Evolutionary conservation across 257 asterid species (phyloP), one percentile per base, ranked within the genome.

Genomic region (Ilex aquifolium): DNA sequence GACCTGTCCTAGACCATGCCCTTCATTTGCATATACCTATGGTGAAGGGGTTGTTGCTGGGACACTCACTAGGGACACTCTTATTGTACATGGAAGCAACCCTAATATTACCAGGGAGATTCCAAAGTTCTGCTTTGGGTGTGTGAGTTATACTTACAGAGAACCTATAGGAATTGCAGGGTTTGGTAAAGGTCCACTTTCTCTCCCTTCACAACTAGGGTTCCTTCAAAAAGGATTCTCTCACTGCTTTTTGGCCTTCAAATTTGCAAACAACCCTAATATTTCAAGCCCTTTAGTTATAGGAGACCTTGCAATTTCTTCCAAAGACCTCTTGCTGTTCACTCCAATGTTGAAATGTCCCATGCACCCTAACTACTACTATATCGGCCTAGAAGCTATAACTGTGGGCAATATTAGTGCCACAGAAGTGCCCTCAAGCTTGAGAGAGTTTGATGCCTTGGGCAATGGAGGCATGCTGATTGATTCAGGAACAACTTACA

Each of bases 141-240:
- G 93, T 62, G 83, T 82, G 55, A 77, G 86, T 31, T 56, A 83
- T 3, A 69, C 90, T 1, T 87, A 82, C 72, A 82, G 80, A 64
- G 86, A 82, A 75, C 95, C 92, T 31, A 74, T 77, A 65, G 95
- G 95, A 57, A 84, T 87, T 29, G 92, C 64, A 16, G 92, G 95
- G 49, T 87, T 87, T 46, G 95, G 95, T 30, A 87, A 61, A 70
- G 95, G 95, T 10, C 77, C 85, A 12, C 84, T 87, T 36, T 87
- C 92, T 15, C 78, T 87, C n/a, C 90, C 90, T 73, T 82, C 90
- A 13, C 95, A 87, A 61, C 56, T 84, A 74, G 95, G 95, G 72
- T 84, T 87, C 61, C 74, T 68, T 31, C 79, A 72, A 42, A 84
- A 82, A 69, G 92, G 95, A 0, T 87, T 87, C 64, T 84, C 95